phyloP scores from a whole-genome alignment of 176 grass and related monocot genomes.

The Alopecurus myosuroides region DNA sequence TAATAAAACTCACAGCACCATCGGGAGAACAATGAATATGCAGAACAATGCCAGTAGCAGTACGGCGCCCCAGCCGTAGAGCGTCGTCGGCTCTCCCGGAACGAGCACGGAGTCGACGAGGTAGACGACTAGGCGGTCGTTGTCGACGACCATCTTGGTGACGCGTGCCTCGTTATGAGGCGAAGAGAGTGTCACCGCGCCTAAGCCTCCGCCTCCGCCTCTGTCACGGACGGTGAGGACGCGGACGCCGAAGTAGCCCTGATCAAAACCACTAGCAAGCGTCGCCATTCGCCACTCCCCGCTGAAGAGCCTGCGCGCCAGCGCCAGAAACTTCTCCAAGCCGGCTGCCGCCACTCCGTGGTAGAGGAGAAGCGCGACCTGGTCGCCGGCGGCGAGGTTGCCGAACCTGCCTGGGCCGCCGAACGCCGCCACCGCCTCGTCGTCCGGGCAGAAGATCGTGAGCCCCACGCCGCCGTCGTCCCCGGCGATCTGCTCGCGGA shows the following conservation, averaged over 20 bases:
- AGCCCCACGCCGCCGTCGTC: slow-evolving; percentile 12
- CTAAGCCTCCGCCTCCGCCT: neutral
- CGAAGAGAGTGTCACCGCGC: neutral
- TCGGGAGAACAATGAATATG: neutral
- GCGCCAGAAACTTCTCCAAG: no score
- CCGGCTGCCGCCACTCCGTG: slow-evolving; percentile 48
- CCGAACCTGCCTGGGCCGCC: slow-evolving; percentile 8
- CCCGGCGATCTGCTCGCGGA: neutral
- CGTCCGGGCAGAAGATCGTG: slow-evolving; percentile 55
- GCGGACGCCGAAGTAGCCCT: no score
- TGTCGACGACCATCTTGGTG: slow-evolving; percentile 10
- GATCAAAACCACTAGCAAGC: no score
- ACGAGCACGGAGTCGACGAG: slow-evolving; percentile 36
- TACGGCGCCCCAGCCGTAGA: neutral
- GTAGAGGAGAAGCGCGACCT: slow-evolving; percentile 43
- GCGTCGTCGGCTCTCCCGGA: neutral
- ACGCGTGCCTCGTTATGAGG: neutral
- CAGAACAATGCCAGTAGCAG: neutral
- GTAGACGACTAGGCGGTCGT: slow-evolving; percentile 16
- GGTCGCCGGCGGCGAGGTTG: slow-evolving; percentile 29
- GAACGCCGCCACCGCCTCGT: slow-evolving; percentile 43
- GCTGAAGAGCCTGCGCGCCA: no score
- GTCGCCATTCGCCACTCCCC: no score
- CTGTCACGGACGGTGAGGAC: neutral
- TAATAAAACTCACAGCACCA: neutral